Conservation (phyloP, 2,329 filamentous ascomycete species). For the Cladosporium sp. region DNA sequence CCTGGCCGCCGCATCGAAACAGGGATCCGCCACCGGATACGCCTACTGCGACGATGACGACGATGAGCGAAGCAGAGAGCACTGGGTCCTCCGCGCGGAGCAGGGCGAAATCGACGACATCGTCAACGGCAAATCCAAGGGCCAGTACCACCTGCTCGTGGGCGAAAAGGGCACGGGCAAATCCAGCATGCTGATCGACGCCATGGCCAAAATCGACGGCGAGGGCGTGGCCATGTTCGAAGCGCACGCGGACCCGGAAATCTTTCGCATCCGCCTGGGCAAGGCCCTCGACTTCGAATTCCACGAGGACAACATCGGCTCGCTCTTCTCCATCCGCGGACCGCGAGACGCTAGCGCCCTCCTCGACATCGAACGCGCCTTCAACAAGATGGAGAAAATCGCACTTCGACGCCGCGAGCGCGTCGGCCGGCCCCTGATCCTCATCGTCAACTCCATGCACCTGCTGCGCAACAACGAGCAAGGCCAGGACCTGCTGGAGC, state of each 20-base stretch:
- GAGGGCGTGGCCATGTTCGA: conserved; percentile 94
- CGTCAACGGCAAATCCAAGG: conserved; percentile 64
- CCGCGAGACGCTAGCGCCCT: conserved; percentile 88
- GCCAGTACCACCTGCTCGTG: conserved; percentile 87
- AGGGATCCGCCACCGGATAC: conserved; percentile 21
- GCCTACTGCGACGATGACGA: conserved; percentile 29
- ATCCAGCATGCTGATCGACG: conserved; percentile 92
- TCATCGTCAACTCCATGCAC: conserved; percentile 94
- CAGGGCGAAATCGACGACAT: conserved; percentile 80
- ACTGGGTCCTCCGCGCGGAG: conserved; percentile 82
- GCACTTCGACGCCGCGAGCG: conserved; percentile 65
- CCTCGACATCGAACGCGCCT: conserved; percentile 89
- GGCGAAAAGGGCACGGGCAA: conserved; percentile 97
- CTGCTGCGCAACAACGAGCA: conserved; percentile 87
- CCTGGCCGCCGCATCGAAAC: conserved; percentile 51
- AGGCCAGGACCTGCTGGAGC: conserved; percentile 86
- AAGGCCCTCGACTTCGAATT: conserved; percentile 96
- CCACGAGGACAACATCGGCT: conserved; percentile 96
- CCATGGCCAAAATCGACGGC: conserved; percentile 88
- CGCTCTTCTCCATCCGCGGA: conserved; percentile 89
- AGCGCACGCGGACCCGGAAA: conserved; percentile 89
- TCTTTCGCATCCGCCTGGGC: conserved; percentile 87
- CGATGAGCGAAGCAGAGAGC: conserved; percentile 52
- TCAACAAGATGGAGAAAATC: conserved; percentile 98
- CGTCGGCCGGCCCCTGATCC: conserved; percentile 67